Evolutionary conservation across 1,139 yeast species (phyloP).

Genomic region (Kodamaea arcana): DNA sequence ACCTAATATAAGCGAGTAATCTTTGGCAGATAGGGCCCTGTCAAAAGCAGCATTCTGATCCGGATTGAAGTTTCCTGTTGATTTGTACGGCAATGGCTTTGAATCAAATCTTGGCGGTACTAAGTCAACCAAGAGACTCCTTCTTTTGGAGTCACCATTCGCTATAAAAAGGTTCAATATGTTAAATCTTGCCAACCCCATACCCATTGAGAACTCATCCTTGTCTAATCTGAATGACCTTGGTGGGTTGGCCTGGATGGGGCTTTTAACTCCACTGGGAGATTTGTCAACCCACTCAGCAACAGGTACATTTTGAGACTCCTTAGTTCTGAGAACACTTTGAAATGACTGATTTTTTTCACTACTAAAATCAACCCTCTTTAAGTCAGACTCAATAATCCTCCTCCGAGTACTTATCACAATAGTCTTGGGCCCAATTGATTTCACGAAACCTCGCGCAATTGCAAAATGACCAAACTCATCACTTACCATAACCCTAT

Average conservation of each 20-base stretch:
- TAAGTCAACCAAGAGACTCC: conserved; percentile 62
- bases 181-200: conserved; percentile 75
- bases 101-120: conserved; percentile 32
- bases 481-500: conserved; percentile 70
- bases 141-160: conserved; percentile 49
- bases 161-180: conserved; percentile 60
- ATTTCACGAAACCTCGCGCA: conserved; percentile 55
- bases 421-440: conserved; percentile 35
- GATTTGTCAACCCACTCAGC: background rate
- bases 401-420: conserved; percentile 48
- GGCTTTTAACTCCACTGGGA: no score
- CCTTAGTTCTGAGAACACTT: conserved; percentile 33
- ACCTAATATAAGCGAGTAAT: conserved; percentile 79
- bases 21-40: conserved; percentile 59
- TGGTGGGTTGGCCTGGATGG: background rate
- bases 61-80: conserved; percentile 40
- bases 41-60: conserved; percentile 73
- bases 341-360: conserved; percentile 45
- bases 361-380: conserved; percentile 37
- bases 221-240: conserved; percentile 65
- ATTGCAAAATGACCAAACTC: conserved; percentile 75
- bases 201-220: conserved; percentile 72
- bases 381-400: conserved; percentile 43
- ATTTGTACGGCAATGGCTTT: conserved; percentile 19
- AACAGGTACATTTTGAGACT: background rate